phyloP scores from a whole-genome alignment of 2,329 filamentous ascomycete species.

The Hypocrella siamensis region DNA sequence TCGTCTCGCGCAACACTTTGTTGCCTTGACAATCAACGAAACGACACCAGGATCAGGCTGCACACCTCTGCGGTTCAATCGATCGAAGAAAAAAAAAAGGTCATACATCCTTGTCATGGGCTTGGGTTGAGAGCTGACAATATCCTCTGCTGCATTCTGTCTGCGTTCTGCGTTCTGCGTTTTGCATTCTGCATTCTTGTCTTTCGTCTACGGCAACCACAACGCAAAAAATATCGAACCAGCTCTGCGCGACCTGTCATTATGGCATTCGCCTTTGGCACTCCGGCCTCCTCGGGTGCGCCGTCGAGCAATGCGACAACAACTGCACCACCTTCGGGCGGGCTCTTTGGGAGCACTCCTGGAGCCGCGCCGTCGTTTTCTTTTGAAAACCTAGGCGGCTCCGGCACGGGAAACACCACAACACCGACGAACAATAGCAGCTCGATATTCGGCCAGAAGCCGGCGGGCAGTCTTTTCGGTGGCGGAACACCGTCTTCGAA shows the following conservation, averaged over 20 bases:
- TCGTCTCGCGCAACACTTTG: too few relatives aligned
- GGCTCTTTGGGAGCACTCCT: conserved; percentile 22
- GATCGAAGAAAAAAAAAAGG: too few relatives aligned
- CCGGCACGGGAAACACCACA: conserved; percentile 11
- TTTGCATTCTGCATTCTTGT: too few relatives aligned
- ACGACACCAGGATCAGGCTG: too few relatives aligned
- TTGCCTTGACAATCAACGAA: too few relatives aligned
- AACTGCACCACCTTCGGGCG: conserved; percentile 20
- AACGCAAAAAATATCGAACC: not conserved
- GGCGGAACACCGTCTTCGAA: conserved; percentile 10
- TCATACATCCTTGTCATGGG: too few relatives aligned
- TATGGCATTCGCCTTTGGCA: conserved; percentile 20
- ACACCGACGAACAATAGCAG: conserved; percentile 13
- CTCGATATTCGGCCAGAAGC: conserved; percentile 17
- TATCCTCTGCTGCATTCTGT: too few relatives aligned
- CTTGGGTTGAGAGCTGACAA: too few relatives aligned
- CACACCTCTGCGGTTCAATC: too few relatives aligned
- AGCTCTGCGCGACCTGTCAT: not conserved
- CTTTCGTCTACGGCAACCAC: too few relatives aligned
- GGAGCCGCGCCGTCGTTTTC: conserved; percentile 20
- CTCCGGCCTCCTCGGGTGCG: conserved; percentile 16
- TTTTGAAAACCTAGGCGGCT: conserved; percentile 18
- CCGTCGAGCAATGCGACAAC: conserved; percentile 15
- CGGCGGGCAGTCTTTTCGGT: conserved; percentile 12
- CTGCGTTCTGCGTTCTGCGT: too few relatives aligned